Base-by-base conservation (phyloP, 345 rosid genomes). In the Populus pruinosa region DNA sequence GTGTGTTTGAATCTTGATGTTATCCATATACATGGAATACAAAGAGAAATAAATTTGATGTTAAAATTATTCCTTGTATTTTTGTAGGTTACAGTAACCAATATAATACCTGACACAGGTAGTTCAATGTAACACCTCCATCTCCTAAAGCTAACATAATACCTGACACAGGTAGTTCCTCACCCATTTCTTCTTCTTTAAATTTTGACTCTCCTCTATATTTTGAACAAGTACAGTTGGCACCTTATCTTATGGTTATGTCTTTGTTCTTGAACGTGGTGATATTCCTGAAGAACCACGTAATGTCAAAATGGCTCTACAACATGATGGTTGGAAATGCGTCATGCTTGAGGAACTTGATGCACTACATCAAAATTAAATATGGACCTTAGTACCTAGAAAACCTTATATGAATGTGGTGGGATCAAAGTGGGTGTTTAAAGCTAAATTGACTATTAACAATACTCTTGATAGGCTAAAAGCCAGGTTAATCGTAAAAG, bases 111-210 rank as follows among this genome's bases (percentile, higher is more conserved):
- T 44, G 1, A 0, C 18, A 44, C 5, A 44, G 14, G 1, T 4
- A 0, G 20, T 1, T 1, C 53, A n/a, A n/a, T n/a, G n/a, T n/a
- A 10, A 2, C 4, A 44, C 4, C 14, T 1, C 17, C 50, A 12
- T 4, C 18, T 0, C 50, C 14, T 0, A 0, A 0, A 44, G 1
- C 5, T 13, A 13, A 44, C 1, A 44, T 13, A 0, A 44, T 44
- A 0, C 0, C 5, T 44, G 1, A 0, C 18, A 44, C 5, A 44
- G 14, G 1, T 4, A 0, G 20, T 1, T 1, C 53, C 53, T 47
- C 17, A 12, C 68, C 0, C 1, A 65, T 5, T 29, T 29, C 2
- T 23, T 8, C 67, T 1, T 8, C 5, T 25, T 0, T 0, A 21
- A 6, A 10, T 0, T 10, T 0, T 39, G 11, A 39, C 43, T 39